Evolutionary conservation across 805 yeast genomes (phyloP), one percentile per base, ranked within the genome.

Genomic region (Dipodascus geniculatus): DNA sequence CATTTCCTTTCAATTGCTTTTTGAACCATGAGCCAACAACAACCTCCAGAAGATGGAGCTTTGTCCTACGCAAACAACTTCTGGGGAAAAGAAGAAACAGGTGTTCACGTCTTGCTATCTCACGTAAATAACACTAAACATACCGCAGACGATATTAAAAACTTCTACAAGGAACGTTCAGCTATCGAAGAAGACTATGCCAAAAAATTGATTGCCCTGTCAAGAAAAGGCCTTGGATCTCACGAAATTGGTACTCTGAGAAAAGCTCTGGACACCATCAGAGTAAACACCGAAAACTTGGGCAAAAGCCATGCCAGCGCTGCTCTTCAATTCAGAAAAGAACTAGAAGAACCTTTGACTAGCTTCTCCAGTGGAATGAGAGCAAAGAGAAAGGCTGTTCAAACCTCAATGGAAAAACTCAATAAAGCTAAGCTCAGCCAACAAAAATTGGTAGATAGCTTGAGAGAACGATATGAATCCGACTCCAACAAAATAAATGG

Each of bases 151-250:
- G 77, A 74, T 28, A 61, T 82, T 17, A 63, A 70, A 6, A 59
- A 62, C 1, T 80, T 75, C 57, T 80, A 79, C 66, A 76, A 71
- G 55, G 85, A 81, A 54, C 62, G 75, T 42, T 69, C 77, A 1
- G 71, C 77, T 16, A 76, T 88, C 42, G 96, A 87, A 61, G 84
- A 81, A 56, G 96, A 88, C 23, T 86, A 85, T 62, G 69, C 82
- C 42, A 75, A 78, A 53, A 75, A 74, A 55, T 65, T 88, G 58
- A 70, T 69, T 48, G 71, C 75, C 16, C 68, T 87, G 22, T 69
- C 85, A 20, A 67, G 70, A 51, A 75, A 73, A 59, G 61, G 70
- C 0, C 66, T 80, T 2, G 90, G 89, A 0, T 63, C 77, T 2
- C 72, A 71, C 54, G 87, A 81, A 58, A 72, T 77, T 0, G 91